phyloP scores from a whole-genome alignment of 352 stramenopile species.

The Globisporangium paddicum region DNA sequence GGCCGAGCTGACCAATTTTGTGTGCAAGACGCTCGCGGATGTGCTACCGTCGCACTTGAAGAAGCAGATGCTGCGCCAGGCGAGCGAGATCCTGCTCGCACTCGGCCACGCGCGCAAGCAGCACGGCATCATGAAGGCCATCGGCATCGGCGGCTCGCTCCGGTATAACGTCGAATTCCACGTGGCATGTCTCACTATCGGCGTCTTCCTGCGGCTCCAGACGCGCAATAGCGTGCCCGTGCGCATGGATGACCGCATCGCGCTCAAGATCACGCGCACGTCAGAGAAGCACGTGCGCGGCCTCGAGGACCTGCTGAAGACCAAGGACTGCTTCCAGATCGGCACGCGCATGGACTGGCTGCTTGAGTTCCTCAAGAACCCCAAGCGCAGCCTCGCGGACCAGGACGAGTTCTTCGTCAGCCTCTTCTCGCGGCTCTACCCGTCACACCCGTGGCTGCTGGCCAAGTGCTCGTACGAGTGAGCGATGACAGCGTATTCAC shows the following conservation, averaged over 20 bases:
- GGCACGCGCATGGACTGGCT: slow-evolving; percentile 69
- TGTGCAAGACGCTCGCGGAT: slow-evolving; percentile 50
- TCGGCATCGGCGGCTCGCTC: slow-evolving; percentile 70
- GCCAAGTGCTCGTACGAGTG: slow-evolving; percentile 51
- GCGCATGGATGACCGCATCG: slow-evolving; percentile 66
- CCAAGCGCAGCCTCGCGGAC: slow-evolving; percentile 69
- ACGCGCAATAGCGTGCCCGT: slow-evolving; percentile 66
- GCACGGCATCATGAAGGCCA: slow-evolving; percentile 84
- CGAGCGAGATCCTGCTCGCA: slow-evolving; percentile 55
- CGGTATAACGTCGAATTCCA: slow-evolving; percentile 80
- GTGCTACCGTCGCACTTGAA: slow-evolving; percentile 55
- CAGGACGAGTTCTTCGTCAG: slow-evolving; percentile 85
- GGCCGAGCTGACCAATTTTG: slow-evolving; percentile 73
- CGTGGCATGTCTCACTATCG: slow-evolving; percentile 59
- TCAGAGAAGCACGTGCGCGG: slow-evolving; percentile 72
- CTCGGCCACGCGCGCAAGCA: slow-evolving; percentile 67
- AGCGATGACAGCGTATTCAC: too few species aligned
- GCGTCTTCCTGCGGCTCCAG: slow-evolving; percentile 76
- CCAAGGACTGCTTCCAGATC: slow-evolving; percentile 76
- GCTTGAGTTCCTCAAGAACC: slow-evolving; percentile 58
- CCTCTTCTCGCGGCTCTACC: slow-evolving; percentile 82
- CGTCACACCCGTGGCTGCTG: slow-evolving; percentile 71
- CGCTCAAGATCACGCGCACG: slow-evolving; percentile 77
- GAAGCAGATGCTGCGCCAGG: slow-evolving; percentile 75
- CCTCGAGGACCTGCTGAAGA: slow-evolving; percentile 66